Evolutionary conservation across 305 asterid genomes (phyloP).

Genomic region (Fraxinus xanthoxyloides): DNA sequence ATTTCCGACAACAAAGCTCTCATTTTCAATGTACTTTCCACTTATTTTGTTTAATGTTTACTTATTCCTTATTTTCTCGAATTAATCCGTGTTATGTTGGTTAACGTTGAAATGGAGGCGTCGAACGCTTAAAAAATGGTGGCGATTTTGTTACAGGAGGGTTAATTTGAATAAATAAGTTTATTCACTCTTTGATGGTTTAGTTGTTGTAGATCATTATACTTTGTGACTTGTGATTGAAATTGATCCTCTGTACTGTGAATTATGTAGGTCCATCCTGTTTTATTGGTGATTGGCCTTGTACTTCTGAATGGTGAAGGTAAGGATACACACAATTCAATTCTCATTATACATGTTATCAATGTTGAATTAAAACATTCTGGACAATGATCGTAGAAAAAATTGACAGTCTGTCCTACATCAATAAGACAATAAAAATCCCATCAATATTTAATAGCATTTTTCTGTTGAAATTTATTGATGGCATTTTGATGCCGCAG

Average conservation of each 20-base stretch:
- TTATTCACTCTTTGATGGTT: neutral
- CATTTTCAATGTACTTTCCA: constrained; percentile 63
- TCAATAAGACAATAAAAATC: neutral
- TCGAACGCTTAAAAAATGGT: neutral
- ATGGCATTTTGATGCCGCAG: neutral
- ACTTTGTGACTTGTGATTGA: neutral
- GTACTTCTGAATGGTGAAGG: constrained; percentile 93
- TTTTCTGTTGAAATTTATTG: neutral
- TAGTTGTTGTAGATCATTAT: neutral
- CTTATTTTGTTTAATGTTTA: neutral
- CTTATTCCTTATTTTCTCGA: neutral
- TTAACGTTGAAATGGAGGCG: neutral
- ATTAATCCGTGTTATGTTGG: neutral
- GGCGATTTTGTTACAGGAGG: neutral
- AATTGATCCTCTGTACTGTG: constrained; percentile 5
- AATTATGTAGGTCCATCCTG: constrained; percentile 79
- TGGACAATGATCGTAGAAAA: neutral
- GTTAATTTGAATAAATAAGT: neutral
- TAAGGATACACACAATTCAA: constrained; percentile 22
- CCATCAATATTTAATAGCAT: neutral
- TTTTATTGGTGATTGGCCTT: constrained; percentile 71
- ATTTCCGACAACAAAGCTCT: constrained; percentile 65
- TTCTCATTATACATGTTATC: neutral
- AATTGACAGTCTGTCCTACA: neutral
- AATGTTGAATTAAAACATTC: neutral